phyloP scores from a whole-genome alignment of 169 alveolate species.

The Perkinsus chesapeaki region DNA sequence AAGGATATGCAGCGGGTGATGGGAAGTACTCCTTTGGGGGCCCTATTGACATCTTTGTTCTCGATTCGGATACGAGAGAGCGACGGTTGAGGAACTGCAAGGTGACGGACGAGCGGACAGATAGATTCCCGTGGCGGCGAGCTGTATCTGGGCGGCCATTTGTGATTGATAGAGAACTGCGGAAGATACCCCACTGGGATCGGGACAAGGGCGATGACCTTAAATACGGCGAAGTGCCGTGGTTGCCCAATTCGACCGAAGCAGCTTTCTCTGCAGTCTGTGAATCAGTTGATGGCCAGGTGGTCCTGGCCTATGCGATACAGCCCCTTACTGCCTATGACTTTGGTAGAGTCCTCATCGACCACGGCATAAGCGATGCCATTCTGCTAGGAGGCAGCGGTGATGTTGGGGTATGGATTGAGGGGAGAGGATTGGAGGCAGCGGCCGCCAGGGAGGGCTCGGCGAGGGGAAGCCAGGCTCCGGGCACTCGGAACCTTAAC shows the following conservation, averaged over 20 bases:
- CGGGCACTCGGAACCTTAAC: neutral
- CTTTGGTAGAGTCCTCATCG: neutral
- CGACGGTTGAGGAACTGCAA: neutral
- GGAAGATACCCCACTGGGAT: neutral
- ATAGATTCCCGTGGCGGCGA: neutral
- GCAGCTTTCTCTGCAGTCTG: neutral
- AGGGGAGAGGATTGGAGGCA: neutral
- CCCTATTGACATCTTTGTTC: neutral
- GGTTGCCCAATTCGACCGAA: neutral
- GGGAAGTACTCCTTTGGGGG: neutral
- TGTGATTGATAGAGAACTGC: neutral
- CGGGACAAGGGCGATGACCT: neutral
- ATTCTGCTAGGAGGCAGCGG: neutral
- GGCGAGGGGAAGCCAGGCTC: neutral
- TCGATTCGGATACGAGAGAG: neutral
- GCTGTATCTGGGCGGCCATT: neutral
- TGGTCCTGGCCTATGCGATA: neutral
- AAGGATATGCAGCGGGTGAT: neutral
- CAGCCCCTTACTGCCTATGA: neutral
- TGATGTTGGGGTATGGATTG: neutral
- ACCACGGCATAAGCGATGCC: neutral
- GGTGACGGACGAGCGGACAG: neutral
- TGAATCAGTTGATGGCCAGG: neutral
- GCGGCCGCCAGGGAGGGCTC: slow-evolving; percentile 2
- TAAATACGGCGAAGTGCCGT: neutral